These are phyloP conservation scores for Comarum palustre DNA, from an alignment of 306 rosid species.

Conservation along the genomic window DNA sequence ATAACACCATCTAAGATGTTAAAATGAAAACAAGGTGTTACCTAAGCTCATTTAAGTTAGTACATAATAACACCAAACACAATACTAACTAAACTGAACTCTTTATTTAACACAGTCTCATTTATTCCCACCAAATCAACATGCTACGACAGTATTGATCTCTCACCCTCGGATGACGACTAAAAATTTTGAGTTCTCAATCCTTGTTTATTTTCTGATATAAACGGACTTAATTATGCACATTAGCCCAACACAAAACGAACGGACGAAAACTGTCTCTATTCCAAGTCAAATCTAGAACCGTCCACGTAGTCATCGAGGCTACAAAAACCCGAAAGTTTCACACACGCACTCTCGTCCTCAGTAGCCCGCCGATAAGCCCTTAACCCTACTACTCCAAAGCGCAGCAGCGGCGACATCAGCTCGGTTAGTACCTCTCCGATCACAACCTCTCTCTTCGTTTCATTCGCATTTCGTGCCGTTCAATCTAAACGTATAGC, in stretches of 20 bases:
- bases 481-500: neutral
- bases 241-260: neutral
- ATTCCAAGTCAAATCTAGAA: neutral
- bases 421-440: constrained; percentile 11
- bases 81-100: too few species aligned
- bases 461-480: neutral
- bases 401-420: neutral
- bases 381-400: neutral
- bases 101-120: too few species aligned
- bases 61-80: too few species aligned
- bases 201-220: too few species aligned
- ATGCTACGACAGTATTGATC: too few species aligned
- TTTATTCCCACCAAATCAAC: too few species aligned
- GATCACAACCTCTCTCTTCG: neutral
- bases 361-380: constrained; percentile 20
- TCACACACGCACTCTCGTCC: neutral
- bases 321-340: constrained; percentile 39
- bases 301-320: constrained; percentile 10
- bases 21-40: too few species aligned
- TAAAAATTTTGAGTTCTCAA: too few species aligned
- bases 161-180: too few species aligned
- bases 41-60: too few species aligned
- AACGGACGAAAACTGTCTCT: constrained; percentile 9
- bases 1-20: too few species aligned
- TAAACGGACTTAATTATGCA: neutral